Conservation (phyloP, 2,329 filamentous ascomycete species). For the Aspergillus pseudonomiae region DNA sequence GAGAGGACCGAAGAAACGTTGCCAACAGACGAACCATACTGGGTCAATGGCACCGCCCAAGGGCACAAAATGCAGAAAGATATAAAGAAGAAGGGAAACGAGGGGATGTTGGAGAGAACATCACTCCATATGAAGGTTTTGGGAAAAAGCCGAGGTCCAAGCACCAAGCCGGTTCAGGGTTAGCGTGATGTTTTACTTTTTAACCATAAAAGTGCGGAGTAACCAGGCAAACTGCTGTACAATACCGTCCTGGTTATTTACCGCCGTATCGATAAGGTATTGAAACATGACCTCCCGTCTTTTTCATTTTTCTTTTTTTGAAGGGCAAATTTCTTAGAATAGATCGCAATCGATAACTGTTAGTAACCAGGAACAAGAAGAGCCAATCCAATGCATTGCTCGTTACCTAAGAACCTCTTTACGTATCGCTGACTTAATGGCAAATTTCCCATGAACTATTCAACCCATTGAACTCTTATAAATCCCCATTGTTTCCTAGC, state of each 20-base stretch:
- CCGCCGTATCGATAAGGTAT: background rate
- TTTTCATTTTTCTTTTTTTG: background rate
- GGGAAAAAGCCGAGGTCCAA: background rate
- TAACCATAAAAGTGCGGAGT: constrained; percentile 1
- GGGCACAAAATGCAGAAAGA: background rate
- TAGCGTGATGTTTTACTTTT: background rate
- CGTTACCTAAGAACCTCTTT: background rate
- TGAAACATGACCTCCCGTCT: background rate
- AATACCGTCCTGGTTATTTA: background rate
- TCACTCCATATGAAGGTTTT: background rate
- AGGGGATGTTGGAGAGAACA: background rate
- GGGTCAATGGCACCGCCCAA: background rate
- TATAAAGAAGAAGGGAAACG: background rate
- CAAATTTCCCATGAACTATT: background rate
- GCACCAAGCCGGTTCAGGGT: background rate
- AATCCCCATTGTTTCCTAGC: background rate
- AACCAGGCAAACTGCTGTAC: background rate
- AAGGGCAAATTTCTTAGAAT: background rate
- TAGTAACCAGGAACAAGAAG: constrained; percentile 1
- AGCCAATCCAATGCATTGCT: background rate
- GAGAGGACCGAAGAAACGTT: constrained; percentile 13
- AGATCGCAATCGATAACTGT: background rate
- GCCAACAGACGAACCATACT: constrained; percentile 18
- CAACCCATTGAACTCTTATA: background rate
- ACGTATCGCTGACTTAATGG: constrained; percentile 2